phyloP scores from a whole-genome alignment of 2,329 filamentous ascomycete species.

The Scedosporium boydii region DNA sequence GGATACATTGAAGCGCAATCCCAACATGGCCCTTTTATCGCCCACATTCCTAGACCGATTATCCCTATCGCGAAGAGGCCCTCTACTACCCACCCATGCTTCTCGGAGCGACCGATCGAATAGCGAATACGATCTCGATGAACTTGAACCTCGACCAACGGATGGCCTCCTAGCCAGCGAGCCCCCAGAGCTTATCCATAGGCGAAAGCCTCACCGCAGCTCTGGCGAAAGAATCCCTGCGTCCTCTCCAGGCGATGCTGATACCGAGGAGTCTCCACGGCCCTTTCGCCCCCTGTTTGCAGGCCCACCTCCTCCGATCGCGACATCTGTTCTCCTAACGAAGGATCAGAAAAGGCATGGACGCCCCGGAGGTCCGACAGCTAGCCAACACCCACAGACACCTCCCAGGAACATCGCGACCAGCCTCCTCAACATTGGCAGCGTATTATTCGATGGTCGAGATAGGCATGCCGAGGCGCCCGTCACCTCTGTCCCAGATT shows the following conservation, averaged over 20 bases:
- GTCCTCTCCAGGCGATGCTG: neutral
- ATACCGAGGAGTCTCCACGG: conserved; percentile 7
- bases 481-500: conserved; percentile 25
- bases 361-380: conserved; percentile 9
- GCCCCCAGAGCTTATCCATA: neutral
- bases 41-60: conserved; percentile 12
- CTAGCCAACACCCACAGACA: neutral
- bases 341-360: conserved; percentile 14
- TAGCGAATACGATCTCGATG: conserved; percentile 25
- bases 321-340: conserved; percentile 25
- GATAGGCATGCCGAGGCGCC: conserved; percentile 15
- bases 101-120: conserved; percentile 8
- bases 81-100: conserved; percentile 18
- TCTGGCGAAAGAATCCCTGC: conserved; percentile 6
- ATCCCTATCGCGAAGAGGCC: conserved; percentile 11
- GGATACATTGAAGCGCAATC: neutral
- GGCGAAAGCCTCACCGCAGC: conserved; percentile 6
- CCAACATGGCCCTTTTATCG: conserved; percentile 9
- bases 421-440: conserved; percentile 15
- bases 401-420: conserved; percentile 7
- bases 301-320: conserved; percentile 42
- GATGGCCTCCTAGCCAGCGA: neutral
- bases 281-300: conserved; percentile 25
- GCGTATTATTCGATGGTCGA: conserved; percentile 26
- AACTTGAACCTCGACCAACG: conserved; percentile 25